phyloP scores from a whole-genome alignment of 2,329 filamentous ascomycete species.

The Fusarium heterosporum region DNA sequence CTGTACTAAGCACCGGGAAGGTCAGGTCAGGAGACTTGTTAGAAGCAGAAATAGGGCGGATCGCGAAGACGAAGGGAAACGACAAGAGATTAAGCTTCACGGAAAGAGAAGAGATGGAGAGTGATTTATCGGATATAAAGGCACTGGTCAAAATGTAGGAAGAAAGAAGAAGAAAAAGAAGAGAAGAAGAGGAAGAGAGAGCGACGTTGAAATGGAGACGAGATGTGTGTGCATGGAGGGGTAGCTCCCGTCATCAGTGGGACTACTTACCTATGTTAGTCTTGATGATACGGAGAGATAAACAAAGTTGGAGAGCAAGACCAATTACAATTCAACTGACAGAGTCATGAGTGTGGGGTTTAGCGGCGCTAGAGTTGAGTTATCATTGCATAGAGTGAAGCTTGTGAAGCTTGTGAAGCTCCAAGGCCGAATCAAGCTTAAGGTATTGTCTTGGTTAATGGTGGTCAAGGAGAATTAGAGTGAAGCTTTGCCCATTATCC shows the following conservation, averaged over 20 bases:
- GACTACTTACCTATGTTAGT: constrained; percentile 11
- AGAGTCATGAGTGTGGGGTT: constrained; percentile 19
- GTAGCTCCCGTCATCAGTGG: constrained; percentile 20
- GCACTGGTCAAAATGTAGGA: constrained; percentile 3
- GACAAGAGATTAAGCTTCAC: constrained; percentile 15
- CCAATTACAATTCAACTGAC: constrained; percentile 13
- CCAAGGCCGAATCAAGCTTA: constrained; percentile 9
- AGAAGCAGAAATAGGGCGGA: constrained; percentile 14
- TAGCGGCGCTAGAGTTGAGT: constrained; percentile 15
- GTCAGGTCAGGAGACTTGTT: constrained; percentile 14
- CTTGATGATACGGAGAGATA: background rate
- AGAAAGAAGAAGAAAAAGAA: background rate
- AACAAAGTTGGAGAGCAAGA: background rate
- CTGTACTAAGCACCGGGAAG: background rate
- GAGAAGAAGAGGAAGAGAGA: background rate
- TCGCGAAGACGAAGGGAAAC: constrained; percentile 24
- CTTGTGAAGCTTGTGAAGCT: background rate
- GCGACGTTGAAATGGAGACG: constrained; percentile 1
- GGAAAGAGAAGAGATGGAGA: constrained; percentile 26
- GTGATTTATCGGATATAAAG: constrained; percentile 14
- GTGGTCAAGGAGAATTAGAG: background rate
- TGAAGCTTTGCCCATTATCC: constrained; percentile 6
- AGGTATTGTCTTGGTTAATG: background rate
- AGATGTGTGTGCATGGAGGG: constrained; percentile 20
- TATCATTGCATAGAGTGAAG: background rate